Base-by-base conservation (phyloP, 2,329 filamentous ascomycete genomes). In the Aspergillus sp. region DNA sequence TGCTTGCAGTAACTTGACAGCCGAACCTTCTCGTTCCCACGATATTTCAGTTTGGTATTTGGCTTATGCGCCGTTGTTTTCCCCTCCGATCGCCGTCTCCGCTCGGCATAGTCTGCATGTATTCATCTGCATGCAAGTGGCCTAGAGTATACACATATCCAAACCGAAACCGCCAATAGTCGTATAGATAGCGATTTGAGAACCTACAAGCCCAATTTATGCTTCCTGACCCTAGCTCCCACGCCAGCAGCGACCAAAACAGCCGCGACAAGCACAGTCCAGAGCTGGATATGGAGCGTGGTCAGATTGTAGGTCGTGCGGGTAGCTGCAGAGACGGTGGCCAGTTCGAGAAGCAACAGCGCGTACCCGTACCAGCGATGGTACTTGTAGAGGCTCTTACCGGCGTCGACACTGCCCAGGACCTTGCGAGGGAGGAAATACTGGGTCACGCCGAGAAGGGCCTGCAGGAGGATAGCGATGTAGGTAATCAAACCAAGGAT, bases 361-460 rank as follows among this genome's bases (percentile, higher is more conserved):
- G 76, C 44, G 54, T 98, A 96, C 2, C 89, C 91, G 14, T 69
- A 72, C 33, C 73, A 63, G 17, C 89, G 76, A 58, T 96, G 91
- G 50, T 88, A 94, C 62, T 93, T 95, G 71, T 89, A 96, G 26
- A 94, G 58, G 15, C 69, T 69, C 70, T 88, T 93, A 13, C 86
- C 89, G 3, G 77, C 78, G 15, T 84, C 78, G 41, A 80, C 77
- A 35, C 84, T 78, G 4, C 88, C 88, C 48, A 89, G 93, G 1
- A 93, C 49, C 10, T 39, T 27, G 1, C 54, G 52, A 0, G 88
- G 88, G 2, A 74, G 66, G 37, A 77, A 85, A 67, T 81, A 95
- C 64, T 91, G 84, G 19, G 84, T 82, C 41, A 93, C 74, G 11
- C 91, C 89, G 17, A 94, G 73, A 1, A 80, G 30, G 27, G 83